Percentiles rank a stretch among this genome's conserved stretches.
These are phyloP conservation scores for Xanthoconium separans DNA, from an alignment of 1,284 basidiomycete species.

Conservation along the genomic window DNA sequence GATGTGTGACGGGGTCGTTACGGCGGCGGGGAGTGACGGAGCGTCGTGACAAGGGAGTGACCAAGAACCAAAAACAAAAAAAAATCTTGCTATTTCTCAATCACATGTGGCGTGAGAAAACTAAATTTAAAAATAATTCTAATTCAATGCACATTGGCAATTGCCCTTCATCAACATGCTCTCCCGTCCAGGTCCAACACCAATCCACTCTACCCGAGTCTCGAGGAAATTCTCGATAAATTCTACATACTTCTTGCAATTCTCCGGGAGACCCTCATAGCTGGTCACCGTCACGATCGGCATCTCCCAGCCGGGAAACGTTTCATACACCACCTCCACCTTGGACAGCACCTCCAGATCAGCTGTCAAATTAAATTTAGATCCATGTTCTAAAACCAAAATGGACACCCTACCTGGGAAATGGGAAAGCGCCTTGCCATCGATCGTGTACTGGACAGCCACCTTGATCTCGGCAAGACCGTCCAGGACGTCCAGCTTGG, in stretches of 20 bases:
- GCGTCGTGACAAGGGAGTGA: slow-evolving; percentile 45
- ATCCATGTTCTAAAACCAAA: not conserved
- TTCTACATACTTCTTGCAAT: slow-evolving; percentile 85
- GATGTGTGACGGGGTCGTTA: slow-evolving; percentile 34
- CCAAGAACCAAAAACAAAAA: slow-evolving; percentile 33
- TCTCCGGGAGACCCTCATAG: slow-evolving; percentile 83
- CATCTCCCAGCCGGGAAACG: slow-evolving; percentile 89
- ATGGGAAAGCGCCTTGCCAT: slow-evolving; percentile 76
- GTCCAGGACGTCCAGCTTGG: slow-evolving; percentile 95
- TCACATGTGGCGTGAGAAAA: slow-evolving; percentile 30
- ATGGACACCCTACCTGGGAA: slow-evolving; percentile 75
- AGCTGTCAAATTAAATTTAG: slow-evolving; percentile 45
- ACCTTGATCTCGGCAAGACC: slow-evolving; percentile 87
- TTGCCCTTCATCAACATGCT: slow-evolving; percentile 61
- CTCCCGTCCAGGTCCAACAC: slow-evolving; percentile 82
- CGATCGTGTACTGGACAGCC: slow-evolving; percentile 76
- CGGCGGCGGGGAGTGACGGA: slow-evolving; percentile 36
- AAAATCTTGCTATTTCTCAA: slow-evolving; percentile 36
- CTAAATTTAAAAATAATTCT: slow-evolving; percentile 1
- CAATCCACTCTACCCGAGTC: slow-evolving; percentile 90
- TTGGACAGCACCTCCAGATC: too few relatives aligned
- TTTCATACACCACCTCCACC: slow-evolving; percentile 60
- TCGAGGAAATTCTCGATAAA: slow-evolving; percentile 84
- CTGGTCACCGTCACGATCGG: slow-evolving; percentile 68
- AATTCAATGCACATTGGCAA: slow-evolving; percentile 25